Evolutionary conservation across 108 stramenopile species (phyloP).

Genomic region (Nitzschia inconspicua): DNA sequence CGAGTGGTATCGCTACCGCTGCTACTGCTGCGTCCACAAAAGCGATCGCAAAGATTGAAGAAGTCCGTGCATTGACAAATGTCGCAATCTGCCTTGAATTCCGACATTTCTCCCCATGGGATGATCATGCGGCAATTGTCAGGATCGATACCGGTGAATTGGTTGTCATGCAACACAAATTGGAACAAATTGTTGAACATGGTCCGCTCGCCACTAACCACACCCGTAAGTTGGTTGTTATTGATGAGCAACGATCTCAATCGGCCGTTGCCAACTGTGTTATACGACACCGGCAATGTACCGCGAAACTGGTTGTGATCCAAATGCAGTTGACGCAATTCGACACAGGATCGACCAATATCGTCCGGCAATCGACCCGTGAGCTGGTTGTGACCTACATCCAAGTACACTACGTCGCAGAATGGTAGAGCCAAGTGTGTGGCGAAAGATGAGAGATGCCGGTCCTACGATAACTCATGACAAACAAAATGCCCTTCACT

Average conservation of each 20-base stretch:
- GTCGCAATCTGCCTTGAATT: slow-evolving; percentile 7
- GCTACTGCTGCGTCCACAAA: no score
- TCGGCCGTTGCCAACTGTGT: slow-evolving; percentile 40
- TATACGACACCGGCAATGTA: slow-evolving; percentile 26
- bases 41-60: neutral
- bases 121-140: slow-evolving; percentile 28
- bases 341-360: slow-evolving; percentile 8
- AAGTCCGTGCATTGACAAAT: neutral
- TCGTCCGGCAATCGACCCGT: slow-evolving; percentile 40
- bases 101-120: slow-evolving; percentile 3
- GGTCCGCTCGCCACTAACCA: slow-evolving; percentile 17
- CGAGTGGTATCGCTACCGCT: no score
- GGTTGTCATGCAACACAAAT: slow-evolving; percentile 28
- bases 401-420: slow-evolving; percentile 34
- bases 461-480: no score
- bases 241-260: slow-evolving; percentile 24
- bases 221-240: slow-evolving; percentile 42
- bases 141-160: slow-evolving; percentile 15
- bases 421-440: no score
- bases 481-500: no score
- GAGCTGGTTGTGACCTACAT: slow-evolving; percentile 39
- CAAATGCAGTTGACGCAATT: slow-evolving; percentile 36
- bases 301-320: slow-evolving; percentile 48
- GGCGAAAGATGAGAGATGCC: no score
- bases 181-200: slow-evolving; percentile 16